Conservation (phyloP, 352 stramenopile genomes). For the Albugo laibachii region DNA sequence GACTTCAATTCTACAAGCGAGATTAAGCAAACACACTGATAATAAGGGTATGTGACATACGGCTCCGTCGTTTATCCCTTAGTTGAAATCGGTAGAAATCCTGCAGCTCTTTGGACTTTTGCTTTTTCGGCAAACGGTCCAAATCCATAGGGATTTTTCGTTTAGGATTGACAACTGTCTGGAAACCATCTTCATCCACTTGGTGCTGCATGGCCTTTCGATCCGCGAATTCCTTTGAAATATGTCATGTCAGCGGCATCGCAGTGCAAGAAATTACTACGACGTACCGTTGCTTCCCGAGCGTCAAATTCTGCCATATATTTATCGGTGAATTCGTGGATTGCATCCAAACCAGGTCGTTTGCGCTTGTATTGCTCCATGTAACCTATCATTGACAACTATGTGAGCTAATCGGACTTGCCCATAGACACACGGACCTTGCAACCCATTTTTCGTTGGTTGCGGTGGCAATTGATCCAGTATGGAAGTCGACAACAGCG, state of each 20-base stretch:
- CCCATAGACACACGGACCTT: too few relatives aligned
- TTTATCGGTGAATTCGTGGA: slow-evolving; percentile 46
- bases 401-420: too few relatives aligned
- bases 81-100: slow-evolving; percentile 80
- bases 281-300: slow-evolving; percentile 31
- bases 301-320: slow-evolving; percentile 66
- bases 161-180: slow-evolving; percentile 60
- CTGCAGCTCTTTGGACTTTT: slow-evolving; percentile 60
- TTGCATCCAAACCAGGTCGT: slow-evolving; percentile 30
- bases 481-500: too few relatives aligned
- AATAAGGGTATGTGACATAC: slow-evolving; percentile 17
- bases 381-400: slow-evolving; percentile 13
- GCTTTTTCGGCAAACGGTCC: slow-evolving; percentile 51
- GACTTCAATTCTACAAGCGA: slow-evolving; percentile 44
- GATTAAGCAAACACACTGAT: slow-evolving; percentile 1
- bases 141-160: slow-evolving; percentile 19
- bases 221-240: slow-evolving; percentile 17
- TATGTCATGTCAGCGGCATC: too few relatives aligned
- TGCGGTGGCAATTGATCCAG: too few relatives aligned
- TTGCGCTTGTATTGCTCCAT: slow-evolving; percentile 42
- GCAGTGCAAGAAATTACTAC: too few relatives aligned
- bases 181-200: slow-evolving; percentile 67
- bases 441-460: too few relatives aligned
- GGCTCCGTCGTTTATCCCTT: slow-evolving; percentile 66
- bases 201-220: slow-evolving; percentile 60